Conservation (phyloP, 306 rosid species). For the Cucumis melo region DNA sequence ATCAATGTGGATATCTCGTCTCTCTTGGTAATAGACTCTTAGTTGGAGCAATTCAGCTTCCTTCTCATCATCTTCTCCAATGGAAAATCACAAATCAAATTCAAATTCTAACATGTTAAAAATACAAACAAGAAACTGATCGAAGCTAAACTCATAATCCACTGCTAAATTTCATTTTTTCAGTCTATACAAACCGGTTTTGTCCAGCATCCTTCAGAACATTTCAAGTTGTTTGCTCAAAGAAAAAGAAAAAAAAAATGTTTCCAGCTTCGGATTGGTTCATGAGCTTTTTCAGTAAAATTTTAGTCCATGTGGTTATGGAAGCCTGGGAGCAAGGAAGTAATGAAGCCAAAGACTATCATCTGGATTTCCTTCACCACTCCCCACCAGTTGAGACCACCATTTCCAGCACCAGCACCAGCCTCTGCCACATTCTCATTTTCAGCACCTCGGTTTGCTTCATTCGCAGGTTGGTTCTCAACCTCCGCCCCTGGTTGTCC, state of each 20-base stretch:
- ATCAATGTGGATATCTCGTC: too few species aligned
- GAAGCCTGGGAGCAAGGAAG: slow-evolving; percentile 90
- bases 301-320: slow-evolving; percentile 61
- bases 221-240: not conserved
- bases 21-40: too few species aligned
- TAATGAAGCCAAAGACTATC: slow-evolving; percentile 92
- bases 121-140: too few species aligned
- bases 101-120: too few species aligned
- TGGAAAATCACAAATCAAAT: too few species aligned
- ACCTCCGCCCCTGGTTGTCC: slow-evolving; percentile 45
- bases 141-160: not conserved
- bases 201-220: not conserved
- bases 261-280: not conserved
- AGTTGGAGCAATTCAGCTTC: too few species aligned
- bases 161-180: not conserved
- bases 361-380: slow-evolving; percentile 83
- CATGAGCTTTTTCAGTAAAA: not conserved
- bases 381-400: slow-evolving; percentile 86
- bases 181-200: not conserved
- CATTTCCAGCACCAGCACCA: slow-evolving; percentile 38
- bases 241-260: not conserved
- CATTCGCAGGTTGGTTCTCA: slow-evolving; percentile 40
- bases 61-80: too few species aligned
- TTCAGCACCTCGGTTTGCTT: slow-evolving; percentile 30
- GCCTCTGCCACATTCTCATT: slow-evolving; percentile 51